A percentile compares a stretch with the other conserved stretches of the same genome.
phyloP scores from a whole-genome alignment of 2,329 filamentous ascomycete species.

The Colletotrichum sojae region DNA sequence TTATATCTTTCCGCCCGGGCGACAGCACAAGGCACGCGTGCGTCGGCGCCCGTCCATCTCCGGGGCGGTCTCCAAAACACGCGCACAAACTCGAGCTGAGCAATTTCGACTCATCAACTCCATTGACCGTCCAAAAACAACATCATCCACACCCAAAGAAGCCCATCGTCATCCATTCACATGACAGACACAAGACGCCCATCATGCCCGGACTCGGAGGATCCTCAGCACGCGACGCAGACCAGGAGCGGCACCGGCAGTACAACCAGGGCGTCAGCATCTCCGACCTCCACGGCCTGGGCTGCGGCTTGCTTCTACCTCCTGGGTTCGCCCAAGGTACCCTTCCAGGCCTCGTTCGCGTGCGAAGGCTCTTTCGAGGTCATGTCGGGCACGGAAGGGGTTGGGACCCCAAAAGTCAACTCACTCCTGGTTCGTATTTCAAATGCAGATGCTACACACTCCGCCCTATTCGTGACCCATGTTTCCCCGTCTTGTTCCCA shows the following conservation, averaged over 20 bases:
- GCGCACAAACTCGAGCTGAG: too few relatives aligned
- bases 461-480: not conserved
- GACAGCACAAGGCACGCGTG: too few relatives aligned
- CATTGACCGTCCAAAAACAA: too few relatives aligned
- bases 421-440: too few relatives aligned
- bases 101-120: too few relatives aligned
- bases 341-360: slow-evolving; percentile 1
- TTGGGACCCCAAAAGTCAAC: not conserved
- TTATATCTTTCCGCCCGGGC: too few relatives aligned
- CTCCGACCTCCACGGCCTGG: not conserved
- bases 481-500: not conserved
- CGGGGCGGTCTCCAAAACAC: too few relatives aligned
- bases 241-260: not conserved
- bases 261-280: slow-evolving; percentile 5
- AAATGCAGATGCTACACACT: not conserved
- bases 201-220: slow-evolving; percentile 1
- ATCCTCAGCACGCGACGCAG: too few relatives aligned
- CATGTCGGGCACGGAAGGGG: not conserved
- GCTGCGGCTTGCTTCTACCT: not conserved
- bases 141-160: not conserved
- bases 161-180: too few relatives aligned
- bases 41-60: too few relatives aligned
- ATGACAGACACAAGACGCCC: too few relatives aligned
- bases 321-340: not conserved
- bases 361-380: slow-evolving; percentile 2